A percentile compares a stretch with the other conserved stretches of the same genome.
Evolutionary conservation across 2,329 filamentous ascomycete genomes (phyloP).

Genomic region (Raffaelea arxii): DNA sequence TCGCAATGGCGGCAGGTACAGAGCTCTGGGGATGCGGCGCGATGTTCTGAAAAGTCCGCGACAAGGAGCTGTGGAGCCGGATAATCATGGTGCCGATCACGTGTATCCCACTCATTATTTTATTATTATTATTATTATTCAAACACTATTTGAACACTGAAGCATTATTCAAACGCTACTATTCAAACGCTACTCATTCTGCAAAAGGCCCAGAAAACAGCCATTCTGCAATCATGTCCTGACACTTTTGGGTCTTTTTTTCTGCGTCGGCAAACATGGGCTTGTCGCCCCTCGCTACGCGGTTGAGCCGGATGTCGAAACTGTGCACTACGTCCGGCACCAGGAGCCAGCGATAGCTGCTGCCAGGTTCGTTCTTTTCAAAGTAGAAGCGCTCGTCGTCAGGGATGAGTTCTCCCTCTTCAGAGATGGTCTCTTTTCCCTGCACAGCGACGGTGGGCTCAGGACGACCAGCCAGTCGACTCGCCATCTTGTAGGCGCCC

Average conservation of each 20-base stretch:
- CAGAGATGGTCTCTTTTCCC: constrained; percentile 16
- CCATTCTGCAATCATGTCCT: constrained; percentile 16
- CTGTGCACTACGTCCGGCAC: constrained; percentile 31
- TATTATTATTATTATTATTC: too few species aligned
- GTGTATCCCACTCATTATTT: too few species aligned
- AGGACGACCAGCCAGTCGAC: constrained; percentile 21
- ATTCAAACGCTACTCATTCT: background rate
- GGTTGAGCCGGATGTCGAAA: constrained; percentile 25
- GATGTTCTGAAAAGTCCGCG: background rate
- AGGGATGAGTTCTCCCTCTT: constrained; percentile 13
- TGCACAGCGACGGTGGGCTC: constrained; percentile 19
- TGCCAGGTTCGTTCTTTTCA: constrained; percentile 16
- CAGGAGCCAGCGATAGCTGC: constrained; percentile 28
- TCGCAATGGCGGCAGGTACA: too few species aligned
- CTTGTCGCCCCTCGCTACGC: constrained; percentile 14
- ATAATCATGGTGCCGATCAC: background rate
- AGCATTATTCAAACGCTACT: background rate
- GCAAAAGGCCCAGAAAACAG: constrained; percentile 12
- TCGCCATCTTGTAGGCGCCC: constrained; percentile 30
- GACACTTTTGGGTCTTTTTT: constrained; percentile 16
- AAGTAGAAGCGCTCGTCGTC: constrained; percentile 27
- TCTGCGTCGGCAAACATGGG: constrained; percentile 19
- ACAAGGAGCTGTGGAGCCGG: background rate
- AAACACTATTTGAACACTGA: too few species aligned
- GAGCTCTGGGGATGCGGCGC: too few species aligned